phyloP scores from a whole-genome alignment of 1,139 yeast genomes.

The Zhuliangozyma blackwelliae region DNA sequence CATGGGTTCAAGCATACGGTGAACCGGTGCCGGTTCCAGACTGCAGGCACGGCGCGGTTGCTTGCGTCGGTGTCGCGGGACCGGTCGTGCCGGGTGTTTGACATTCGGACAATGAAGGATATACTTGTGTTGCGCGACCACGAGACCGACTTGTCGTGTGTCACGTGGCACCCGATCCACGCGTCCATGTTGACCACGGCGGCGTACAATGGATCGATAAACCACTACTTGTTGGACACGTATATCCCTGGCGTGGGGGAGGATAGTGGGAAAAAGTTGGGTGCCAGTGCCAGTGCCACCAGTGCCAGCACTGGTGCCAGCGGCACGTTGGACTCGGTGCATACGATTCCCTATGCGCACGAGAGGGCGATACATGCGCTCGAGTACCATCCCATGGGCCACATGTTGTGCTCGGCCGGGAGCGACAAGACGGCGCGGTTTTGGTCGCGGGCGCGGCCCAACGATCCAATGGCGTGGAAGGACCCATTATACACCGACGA shows the following conservation, averaged over 20 bases:
- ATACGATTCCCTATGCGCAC: slow-evolving; percentile 84
- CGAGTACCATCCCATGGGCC: slow-evolving; percentile 94
- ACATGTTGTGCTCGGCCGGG: slow-evolving; percentile 85
- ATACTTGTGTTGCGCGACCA: slow-evolving; percentile 69
- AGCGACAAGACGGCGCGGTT: slow-evolving; percentile 91
- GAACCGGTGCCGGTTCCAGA: slow-evolving; percentile 76
- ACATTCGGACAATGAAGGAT: slow-evolving; percentile 79
- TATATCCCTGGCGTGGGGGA: slow-evolving; percentile 30
- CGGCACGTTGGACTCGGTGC: slow-evolving; percentile 44
- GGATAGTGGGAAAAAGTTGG: no score
- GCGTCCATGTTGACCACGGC: slow-evolving; percentile 79
- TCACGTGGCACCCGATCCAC: slow-evolving; percentile 92
- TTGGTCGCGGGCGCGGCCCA: slow-evolving; percentile 92
- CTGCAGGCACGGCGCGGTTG: slow-evolving; percentile 60
- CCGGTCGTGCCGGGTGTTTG: slow-evolving; percentile 82
- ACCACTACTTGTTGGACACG: slow-evolving; percentile 68
- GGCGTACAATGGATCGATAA: slow-evolving; percentile 82
- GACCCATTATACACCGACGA: slow-evolving; percentile 73
- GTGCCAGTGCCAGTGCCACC: slow-evolving; percentile 11
- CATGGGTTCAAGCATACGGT: slow-evolving; percentile 95
- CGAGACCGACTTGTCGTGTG: slow-evolving; percentile 79
- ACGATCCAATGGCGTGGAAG: slow-evolving; percentile 76
- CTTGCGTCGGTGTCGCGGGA: slow-evolving; percentile 88
- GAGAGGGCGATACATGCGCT: slow-evolving; percentile 88
- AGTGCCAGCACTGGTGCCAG: slow-evolving; percentile 13